These are phyloP conservation scores for Myxozyma nipponensis DNA, from an alignment of 805 yeast species.

Conservation along the genomic window DNA sequence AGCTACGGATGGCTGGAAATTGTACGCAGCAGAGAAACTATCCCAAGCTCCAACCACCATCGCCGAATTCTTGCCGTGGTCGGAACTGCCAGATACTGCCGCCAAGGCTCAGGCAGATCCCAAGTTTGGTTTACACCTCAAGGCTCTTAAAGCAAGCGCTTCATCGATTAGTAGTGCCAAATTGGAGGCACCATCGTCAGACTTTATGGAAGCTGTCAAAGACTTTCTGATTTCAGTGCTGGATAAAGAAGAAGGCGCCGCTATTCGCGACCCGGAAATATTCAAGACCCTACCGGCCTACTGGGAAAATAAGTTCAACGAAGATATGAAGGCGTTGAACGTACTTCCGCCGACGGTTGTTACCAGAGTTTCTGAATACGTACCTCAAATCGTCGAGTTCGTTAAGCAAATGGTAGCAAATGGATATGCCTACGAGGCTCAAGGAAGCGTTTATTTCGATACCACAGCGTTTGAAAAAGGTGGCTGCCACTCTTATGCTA, in stretches of 20 bases:
- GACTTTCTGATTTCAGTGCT: constrained; percentile 71
- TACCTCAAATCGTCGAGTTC: constrained; percentile 83
- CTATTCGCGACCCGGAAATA: constrained; percentile 78
- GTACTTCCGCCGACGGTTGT: constrained; percentile 81
- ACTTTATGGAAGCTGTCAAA: constrained; percentile 53
- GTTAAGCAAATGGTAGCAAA: constrained; percentile 69
- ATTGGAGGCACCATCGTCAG: constrained; percentile 30
- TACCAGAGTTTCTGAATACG: constrained; percentile 92
- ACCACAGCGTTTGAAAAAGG: constrained; percentile 72
- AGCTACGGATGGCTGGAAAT: constrained; percentile 44
- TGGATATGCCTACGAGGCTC: constrained; percentile 78
- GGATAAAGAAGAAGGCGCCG: constrained; percentile 67
- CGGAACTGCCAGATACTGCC: constrained; percentile 46
- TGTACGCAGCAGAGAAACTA: constrained; percentile 51
- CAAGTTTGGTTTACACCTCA: constrained; percentile 80
- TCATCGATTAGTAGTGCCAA: constrained; percentile 29
- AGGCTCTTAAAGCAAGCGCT: constrained; percentile 54
- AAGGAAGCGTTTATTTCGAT: constrained; percentile 93
- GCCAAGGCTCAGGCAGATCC: constrained; percentile 58
- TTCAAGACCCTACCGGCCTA: constrained; percentile 77
- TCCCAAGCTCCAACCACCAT: constrained; percentile 38
- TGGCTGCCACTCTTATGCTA: constrained; percentile 80
- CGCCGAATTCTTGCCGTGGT: constrained; percentile 50
- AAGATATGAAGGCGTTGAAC: constrained; percentile 80
- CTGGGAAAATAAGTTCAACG: constrained; percentile 83